Evolutionary conservation across 2,329 filamentous ascomycete species (phyloP).

Genomic region (Bertia moriformis): DNA sequence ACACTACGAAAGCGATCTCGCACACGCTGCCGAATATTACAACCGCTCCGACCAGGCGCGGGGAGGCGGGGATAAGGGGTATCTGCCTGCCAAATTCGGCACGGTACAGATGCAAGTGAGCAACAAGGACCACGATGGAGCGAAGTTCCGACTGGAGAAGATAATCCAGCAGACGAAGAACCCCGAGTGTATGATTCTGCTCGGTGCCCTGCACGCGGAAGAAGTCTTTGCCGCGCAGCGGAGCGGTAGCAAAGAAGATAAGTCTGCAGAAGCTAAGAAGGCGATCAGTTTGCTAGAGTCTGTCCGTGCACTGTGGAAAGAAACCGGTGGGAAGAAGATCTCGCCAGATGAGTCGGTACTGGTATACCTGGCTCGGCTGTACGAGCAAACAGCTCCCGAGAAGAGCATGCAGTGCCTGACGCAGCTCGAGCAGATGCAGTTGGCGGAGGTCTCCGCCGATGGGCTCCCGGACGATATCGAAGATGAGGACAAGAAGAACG

Average conservation of each 20-base stretch:
- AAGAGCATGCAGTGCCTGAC: conserved; percentile 57
- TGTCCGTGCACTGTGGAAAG: conserved; percentile 57
- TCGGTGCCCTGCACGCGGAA: conserved; percentile 57
- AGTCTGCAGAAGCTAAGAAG: conserved; percentile 47
- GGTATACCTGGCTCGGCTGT: conserved; percentile 55
- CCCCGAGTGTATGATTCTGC: conserved; percentile 52
- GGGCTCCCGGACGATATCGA: conserved; percentile 33
- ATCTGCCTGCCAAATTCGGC: conserved; percentile 59
- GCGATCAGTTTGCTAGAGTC: conserved; percentile 52
- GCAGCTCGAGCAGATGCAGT: conserved; percentile 55
- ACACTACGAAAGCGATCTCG: conserved; percentile 45
- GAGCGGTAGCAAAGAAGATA: conserved; percentile 45
- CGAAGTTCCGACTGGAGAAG: conserved; percentile 59
- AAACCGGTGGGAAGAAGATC: conserved; percentile 53
- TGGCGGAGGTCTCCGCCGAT: conserved; percentile 44
- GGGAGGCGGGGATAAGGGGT: conserved; percentile 54
- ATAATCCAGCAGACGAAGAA: conserved; percentile 45
- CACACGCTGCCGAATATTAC: conserved; percentile 51
- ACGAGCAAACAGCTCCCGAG: conserved; percentile 51
- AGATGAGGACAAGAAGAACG: conserved; percentile 28
- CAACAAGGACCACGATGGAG: conserved; percentile 49
- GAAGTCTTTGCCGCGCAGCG: conserved; percentile 51
- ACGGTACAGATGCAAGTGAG: conserved; percentile 52
- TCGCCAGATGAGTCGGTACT: conserved; percentile 54
- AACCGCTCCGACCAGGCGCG: conserved; percentile 53